A percentile compares a stretch with the other conserved stretches of the same genome.
Evolutionary conservation across 371 early-diverging fungal species (phyloP).

Genomic region (Mucor piriformis): DNA sequence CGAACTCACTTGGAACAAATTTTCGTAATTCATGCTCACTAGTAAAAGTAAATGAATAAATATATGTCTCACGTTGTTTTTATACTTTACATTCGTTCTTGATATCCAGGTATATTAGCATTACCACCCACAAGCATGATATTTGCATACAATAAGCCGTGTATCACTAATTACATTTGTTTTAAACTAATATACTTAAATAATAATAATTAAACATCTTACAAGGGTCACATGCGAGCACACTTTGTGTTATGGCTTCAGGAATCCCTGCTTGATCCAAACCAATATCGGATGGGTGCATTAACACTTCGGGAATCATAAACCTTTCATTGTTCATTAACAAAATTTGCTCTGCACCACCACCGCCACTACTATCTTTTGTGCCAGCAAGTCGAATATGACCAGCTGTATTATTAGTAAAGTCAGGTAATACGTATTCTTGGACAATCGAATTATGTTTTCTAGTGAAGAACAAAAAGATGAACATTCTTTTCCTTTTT

Average conservation of each 20-base stretch:
- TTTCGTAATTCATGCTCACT: constrained; percentile 67
- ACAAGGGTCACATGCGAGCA: constrained; percentile 59
- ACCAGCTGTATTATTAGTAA: constrained; percentile 61
- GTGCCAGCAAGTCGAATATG: constrained; percentile 42
- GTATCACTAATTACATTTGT: constrained; percentile 47
- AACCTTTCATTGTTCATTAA: constrained; percentile 85
- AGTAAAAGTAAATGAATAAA: not conserved
- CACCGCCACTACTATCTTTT: not conserved
- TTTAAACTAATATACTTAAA: not conserved
- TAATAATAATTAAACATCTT: not conserved
- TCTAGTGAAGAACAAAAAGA: constrained; percentile 20
- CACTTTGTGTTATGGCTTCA: constrained; percentile 72
- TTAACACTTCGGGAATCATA: constrained; percentile 83
- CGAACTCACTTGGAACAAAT: constrained; percentile 64
- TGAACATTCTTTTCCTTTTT: not conserved
- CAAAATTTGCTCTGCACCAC: constrained; percentile 62
- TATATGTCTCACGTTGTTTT: not conserved
- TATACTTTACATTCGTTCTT: constrained; percentile 66
- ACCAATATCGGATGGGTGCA: constrained; percentile 84
- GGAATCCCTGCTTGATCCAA: constrained; percentile 84
- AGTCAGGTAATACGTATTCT: constrained; percentile 86
- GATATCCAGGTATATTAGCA: constrained; percentile 68
- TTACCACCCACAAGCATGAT: constrained; percentile 82
- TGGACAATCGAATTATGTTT: constrained; percentile 59
- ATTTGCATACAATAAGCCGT: constrained; percentile 74